Evolutionary conservation across 768 basidiomycete genomes (phyloP), one percentile per base, ranked within the genome.

Genomic region (Favolaschia claudopus): DNA sequence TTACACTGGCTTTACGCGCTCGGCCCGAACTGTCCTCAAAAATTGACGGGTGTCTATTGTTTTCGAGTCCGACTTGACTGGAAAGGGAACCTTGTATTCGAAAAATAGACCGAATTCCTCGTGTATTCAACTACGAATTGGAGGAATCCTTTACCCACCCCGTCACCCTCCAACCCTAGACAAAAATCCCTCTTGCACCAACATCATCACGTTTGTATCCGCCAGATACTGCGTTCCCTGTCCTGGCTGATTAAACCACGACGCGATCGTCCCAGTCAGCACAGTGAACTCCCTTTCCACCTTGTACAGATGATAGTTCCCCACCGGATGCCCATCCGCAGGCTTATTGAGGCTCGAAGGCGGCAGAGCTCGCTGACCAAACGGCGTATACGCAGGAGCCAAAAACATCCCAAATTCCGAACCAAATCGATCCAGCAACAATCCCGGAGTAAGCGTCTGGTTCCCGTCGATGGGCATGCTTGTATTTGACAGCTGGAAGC

Each of bases 171-270:
- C n/a, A n/a, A n/a, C n/a, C n/a, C n/a, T n/a, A n/a, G n/a, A n/a
- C n/a, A n/a, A n/a, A n/a, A n/a, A n/a, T n/a, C n/a, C n/a, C n/a
- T n/a, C n/a, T n/a, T n/a, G n/a, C n/a, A n/a, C n/a, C n/a, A n/a
- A n/a, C n/a, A n/a, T n/a, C n/a, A n/a, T n/a, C n/a, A n/a, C n/a
- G n/a, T n/a, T n/a, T n/a, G n/a, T n/a, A n/a, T n/a, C n/a, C n/a
- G n/a, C n/a, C n/a, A n/a, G n/a, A 38, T 66, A 66, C 50, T 63
- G 65, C 10, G 53, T 56, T 13, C 65, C 65, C 50, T 66, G 62
- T 17, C 65, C 65, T 2, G 65, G 54, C 36, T 63, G 65, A 15
- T 46, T 42, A 22, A 64, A 66, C 58, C 53, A 55, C 15, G 58
- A 28, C 19, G 58, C 55, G 13, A 58, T 66, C 22, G 58, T 48